Evolutionary conservation across 2,329 filamentous ascomycete genomes (phyloP).

Genomic region (Trichocomaceae sp.): DNA sequence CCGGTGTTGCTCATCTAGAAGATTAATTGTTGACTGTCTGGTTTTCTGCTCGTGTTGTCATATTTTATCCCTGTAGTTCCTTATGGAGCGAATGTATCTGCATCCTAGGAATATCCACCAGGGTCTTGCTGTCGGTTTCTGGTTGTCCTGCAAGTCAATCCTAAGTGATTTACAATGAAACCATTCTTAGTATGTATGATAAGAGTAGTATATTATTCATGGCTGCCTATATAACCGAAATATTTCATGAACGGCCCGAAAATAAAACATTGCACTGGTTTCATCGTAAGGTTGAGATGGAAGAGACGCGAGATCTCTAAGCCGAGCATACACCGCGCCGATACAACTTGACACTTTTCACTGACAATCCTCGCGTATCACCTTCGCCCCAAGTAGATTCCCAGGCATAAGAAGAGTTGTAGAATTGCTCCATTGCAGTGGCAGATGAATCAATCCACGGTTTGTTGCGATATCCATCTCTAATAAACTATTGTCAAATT

Average conservation of each 20-base stretch:
- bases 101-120: no score
- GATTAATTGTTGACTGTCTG: not conserved
- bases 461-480: slow-evolving; percentile 9
- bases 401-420: slow-evolving; percentile 10
- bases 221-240: not conserved
- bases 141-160: no score
- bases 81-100: no score
- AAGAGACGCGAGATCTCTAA: not conserved
- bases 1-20: slow-evolving; percentile 2
- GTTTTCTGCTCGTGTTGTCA: not conserved
- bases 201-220: not conserved
- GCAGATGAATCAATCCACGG: slow-evolving; percentile 9
- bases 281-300: not conserved
- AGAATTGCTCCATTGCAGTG: slow-evolving; percentile 9
- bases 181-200: not conserved
- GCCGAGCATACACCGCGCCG: slow-evolving; percentile 5
- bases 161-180: no score
- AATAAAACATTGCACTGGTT: not conserved
- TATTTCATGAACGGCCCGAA: not conserved
- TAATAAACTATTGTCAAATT: not conserved
- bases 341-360: slow-evolving; percentile 10
- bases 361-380: slow-evolving; percentile 6
- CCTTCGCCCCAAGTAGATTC: slow-evolving; percentile 9
- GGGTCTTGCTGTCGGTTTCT: no score
- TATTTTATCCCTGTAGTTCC: not conserved